A percentile compares a stretch with the other conserved stretches of the same genome.
These are phyloP conservation scores for Boletus pseudopeckii DNA, from an alignment of 768 basidiomycete species.

Conservation along the genomic window DNA sequence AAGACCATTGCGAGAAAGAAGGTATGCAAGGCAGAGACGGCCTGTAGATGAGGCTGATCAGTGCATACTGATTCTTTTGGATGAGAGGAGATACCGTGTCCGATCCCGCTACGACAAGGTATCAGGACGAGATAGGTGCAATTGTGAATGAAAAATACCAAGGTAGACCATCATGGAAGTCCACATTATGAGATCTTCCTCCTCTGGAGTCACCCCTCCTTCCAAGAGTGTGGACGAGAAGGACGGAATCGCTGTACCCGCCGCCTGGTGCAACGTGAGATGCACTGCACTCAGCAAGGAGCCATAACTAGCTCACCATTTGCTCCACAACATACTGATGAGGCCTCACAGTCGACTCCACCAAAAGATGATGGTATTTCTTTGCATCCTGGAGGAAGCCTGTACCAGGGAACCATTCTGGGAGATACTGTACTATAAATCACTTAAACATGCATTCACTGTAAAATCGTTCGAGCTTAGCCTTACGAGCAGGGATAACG, in stretches of 20 bases:
- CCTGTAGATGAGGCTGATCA: slow-evolving; percentile 1
- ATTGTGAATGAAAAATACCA: neutral
- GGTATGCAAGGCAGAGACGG: slow-evolving; percentile 12
- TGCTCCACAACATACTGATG: slow-evolving; percentile 44
- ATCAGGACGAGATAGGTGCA: neutral
- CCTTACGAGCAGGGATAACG: slow-evolving; percentile 19
- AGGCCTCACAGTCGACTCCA: slow-evolving; percentile 42
- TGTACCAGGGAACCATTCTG: slow-evolving; percentile 36
- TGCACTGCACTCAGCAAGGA: neutral
- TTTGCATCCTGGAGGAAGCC: slow-evolving; percentile 33
- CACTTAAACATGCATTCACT: neutral
- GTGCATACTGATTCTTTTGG: slow-evolving; percentile 34
- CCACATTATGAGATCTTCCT: slow-evolving; percentile 24
- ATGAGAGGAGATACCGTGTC: slow-evolving; percentile 40
- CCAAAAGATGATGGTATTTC: slow-evolving; percentile 24
- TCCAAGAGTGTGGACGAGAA: slow-evolving; percentile 18
- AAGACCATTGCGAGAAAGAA: slow-evolving; percentile 28
- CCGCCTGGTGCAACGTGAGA: slow-evolving; percentile 13
- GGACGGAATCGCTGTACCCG: slow-evolving; percentile 14
- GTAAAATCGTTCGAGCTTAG: no score
- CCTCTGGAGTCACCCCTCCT: slow-evolving; percentile 9
- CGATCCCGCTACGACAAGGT: slow-evolving; percentile 33
- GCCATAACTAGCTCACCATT: slow-evolving; percentile 35
- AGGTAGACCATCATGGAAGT: slow-evolving; percentile 6
- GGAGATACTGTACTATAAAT: slow-evolving; percentile 27